These are phyloP conservation scores for Beauveria caledonica DNA, from an alignment of 2,329 filamentous ascomycete species.

Conservation along the genomic window DNA sequence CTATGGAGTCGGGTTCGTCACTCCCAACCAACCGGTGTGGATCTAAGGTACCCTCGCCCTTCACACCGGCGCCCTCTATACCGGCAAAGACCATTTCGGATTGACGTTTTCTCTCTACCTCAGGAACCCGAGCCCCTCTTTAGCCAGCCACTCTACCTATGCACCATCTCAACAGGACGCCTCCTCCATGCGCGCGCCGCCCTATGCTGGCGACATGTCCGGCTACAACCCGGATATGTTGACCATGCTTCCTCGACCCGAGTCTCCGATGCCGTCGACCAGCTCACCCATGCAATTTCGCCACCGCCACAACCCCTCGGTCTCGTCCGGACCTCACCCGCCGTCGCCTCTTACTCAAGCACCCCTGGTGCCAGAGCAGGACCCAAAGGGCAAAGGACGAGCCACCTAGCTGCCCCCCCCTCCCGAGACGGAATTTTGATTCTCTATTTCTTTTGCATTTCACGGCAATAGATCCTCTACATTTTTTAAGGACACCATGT, in stretches of 20 bases:
- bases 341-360: slow-evolving; percentile 27
- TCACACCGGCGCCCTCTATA: slow-evolving; percentile 31
- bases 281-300: slow-evolving; percentile 22
- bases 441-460: slow-evolving; percentile 14
- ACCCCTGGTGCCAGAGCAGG: slow-evolving; percentile 22
- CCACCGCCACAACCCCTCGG: slow-evolving; percentile 29
- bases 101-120: slow-evolving; percentile 41
- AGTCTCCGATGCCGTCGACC: slow-evolving; percentile 33
- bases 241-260: slow-evolving; percentile 36
- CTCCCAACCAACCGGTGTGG: slow-evolving; percentile 55
- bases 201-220: slow-evolving; percentile 33
- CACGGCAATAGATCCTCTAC: neutral
- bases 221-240: slow-evolving; percentile 29
- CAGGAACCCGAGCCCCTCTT: slow-evolving; percentile 32
- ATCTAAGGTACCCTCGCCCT: slow-evolving; percentile 37
- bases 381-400: slow-evolving; percentile 29
- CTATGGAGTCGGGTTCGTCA: slow-evolving; percentile 49
- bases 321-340: slow-evolving; percentile 28
- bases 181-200: slow-evolving; percentile 25
- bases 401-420: slow-evolving; percentile 23
- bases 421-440: neutral
- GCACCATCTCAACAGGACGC: slow-evolving; percentile 35
- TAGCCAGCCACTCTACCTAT: slow-evolving; percentile 36
- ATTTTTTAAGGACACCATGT: slow-evolving; percentile 28
- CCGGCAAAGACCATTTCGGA: slow-evolving; percentile 36